Evolutionary conservation across 495 filamentous ascomycete genomes (phyloP).

Genomic region (Aspergillus coremiiformis): DNA sequence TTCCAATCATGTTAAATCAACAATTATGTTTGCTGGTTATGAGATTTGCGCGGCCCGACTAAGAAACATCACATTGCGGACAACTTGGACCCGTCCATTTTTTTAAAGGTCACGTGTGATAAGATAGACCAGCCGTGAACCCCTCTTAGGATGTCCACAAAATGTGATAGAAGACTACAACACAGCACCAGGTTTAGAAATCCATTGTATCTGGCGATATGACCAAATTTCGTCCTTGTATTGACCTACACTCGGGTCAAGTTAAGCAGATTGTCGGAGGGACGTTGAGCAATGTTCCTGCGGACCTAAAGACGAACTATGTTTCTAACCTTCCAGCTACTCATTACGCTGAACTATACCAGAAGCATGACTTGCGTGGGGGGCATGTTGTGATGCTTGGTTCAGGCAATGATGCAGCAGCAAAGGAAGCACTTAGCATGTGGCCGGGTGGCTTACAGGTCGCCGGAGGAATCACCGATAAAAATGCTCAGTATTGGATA

Average conservation of each 20-base stretch:
- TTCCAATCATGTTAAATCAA: slow-evolving; percentile 25
- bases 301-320: slow-evolving; percentile 79
- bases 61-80: not conserved
- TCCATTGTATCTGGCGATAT: slow-evolving; percentile 41
- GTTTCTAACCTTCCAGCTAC: slow-evolving; percentile 73
- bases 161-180: not conserved
- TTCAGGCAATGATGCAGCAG: slow-evolving; percentile 73
- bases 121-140: slow-evolving; percentile 32
- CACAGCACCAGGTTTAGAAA: not conserved
- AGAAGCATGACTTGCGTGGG: slow-evolving; percentile 60
- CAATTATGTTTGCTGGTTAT: not conserved
- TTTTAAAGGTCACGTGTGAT: slow-evolving; percentile 35
- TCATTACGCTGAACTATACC: slow-evolving; percentile 76
- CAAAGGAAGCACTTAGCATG: slow-evolving; percentile 60
- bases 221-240: slow-evolving; percentile 93
- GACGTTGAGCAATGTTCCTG: slow-evolving; percentile 61
- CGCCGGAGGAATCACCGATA: slow-evolving; percentile 81
- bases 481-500: slow-evolving; percentile 82
- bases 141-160: slow-evolving; percentile 21
- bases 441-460: slow-evolving; percentile 80
- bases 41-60: not conserved
- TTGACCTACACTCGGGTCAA: slow-evolving; percentile 89
- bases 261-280: slow-evolving; percentile 99
- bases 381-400: slow-evolving; percentile 96
- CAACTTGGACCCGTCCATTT: not conserved